Percentiles rank a stretch among this genome's conserved stretches.
Conservation (phyloP, 305 asterid genomes). For the Rubia tinctorum region DNA sequence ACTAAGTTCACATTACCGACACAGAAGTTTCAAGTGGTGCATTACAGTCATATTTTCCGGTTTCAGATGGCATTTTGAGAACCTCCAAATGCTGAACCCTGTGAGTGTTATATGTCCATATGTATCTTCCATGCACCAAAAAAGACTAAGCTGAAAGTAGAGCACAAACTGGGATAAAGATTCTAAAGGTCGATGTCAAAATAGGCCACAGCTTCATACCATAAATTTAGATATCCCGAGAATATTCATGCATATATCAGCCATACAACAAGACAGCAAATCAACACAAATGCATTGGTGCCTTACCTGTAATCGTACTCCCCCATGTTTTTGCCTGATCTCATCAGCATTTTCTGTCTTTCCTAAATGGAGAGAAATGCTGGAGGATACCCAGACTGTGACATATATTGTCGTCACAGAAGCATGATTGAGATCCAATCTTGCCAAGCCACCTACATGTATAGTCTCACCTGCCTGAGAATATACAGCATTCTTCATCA, state of each 20-base stretch:
- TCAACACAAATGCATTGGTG: constrained; percentile 1
- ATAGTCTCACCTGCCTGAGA: constrained; percentile 84
- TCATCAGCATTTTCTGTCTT: constrained; percentile 84
- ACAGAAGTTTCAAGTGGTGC: neutral
- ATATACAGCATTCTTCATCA: constrained; percentile 18
- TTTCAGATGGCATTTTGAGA: neutral
- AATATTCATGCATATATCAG: neutral
- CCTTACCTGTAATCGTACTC: constrained; percentile 83
- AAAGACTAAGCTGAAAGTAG: neutral
- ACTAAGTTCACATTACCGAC: neutral
- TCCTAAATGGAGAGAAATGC: constrained; percentile 80
- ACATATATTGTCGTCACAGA: constrained; percentile 79
- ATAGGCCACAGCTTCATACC: neutral
- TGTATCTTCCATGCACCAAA: neutral
- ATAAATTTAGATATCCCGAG: neutral
- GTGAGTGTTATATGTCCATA: neutral
- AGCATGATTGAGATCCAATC: constrained; percentile 77
- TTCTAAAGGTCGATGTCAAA: neutral
- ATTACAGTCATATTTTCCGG: neutral
- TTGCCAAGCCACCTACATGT: constrained; percentile 72
- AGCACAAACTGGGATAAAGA: neutral
- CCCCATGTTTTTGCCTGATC: constrained; percentile 70
- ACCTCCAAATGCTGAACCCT: neutral
- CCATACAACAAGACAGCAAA: neutral
- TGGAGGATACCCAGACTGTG: constrained; percentile 74